These are phyloP conservation scores for Fraxinus pennsylvanica DNA, from an alignment of 257 asterid genomes.

Conservation along the genomic window DNA sequence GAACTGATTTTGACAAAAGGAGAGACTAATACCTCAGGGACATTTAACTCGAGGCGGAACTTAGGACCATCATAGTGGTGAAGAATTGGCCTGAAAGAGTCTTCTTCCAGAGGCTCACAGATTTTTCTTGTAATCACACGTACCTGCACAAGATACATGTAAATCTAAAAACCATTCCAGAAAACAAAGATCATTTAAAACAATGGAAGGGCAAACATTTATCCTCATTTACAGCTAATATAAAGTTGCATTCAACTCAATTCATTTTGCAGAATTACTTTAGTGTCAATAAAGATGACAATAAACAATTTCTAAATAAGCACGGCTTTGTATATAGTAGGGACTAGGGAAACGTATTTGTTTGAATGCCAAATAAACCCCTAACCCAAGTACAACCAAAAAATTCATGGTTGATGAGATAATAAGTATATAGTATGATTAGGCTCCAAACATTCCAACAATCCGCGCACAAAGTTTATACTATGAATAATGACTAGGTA, in stretches of 20 bases:
- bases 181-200: background rate
- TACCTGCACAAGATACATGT: constrained; percentile 44
- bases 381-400: background rate
- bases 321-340: too few relatives aligned
- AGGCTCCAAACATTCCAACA: background rate
- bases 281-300: background rate
- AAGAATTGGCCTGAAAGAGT: constrained; percentile 92
- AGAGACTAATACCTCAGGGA: constrained; percentile 71
- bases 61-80: constrained; percentile 99
- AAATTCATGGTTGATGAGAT: background rate
- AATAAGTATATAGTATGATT: background rate
- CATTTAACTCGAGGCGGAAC: constrained; percentile 85
- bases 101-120: constrained; percentile 94
- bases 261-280: background rate
- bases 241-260: background rate
- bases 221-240: background rate
- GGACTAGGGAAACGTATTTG: too few relatives aligned
- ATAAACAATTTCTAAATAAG: background rate
- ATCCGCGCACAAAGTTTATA: background rate
- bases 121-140: constrained; percentile 75
- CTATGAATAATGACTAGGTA: background rate
- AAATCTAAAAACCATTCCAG: background rate
- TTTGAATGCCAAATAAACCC: too few relatives aligned
- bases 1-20: too few relatives aligned
- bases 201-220: background rate